These are phyloP conservation scores for Psilocybe subaeruginosa DNA, from an alignment of 768 basidiomycete species.

Conservation along the genomic window DNA sequence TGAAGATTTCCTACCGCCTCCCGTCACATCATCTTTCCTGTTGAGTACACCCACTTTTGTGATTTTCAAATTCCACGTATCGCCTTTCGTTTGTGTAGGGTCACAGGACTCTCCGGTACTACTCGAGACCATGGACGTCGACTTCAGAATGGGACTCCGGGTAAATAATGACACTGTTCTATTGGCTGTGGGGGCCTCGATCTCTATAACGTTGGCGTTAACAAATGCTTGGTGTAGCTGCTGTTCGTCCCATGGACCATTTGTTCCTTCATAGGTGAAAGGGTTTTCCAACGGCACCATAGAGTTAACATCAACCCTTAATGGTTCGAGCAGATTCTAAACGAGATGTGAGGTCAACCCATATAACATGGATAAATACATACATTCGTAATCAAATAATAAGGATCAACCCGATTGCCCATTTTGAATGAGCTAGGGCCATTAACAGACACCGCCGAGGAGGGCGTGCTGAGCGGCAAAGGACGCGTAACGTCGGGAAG, in stretches of 20 bases:
- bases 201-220: slow-evolving; percentile 58
- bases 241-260: slow-evolving; percentile 67
- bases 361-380: slow-evolving; percentile 21
- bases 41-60: slow-evolving; percentile 81
- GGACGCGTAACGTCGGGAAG: slow-evolving; percentile 44
- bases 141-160: slow-evolving; percentile 36
- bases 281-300: slow-evolving; percentile 65
- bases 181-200: slow-evolving; percentile 44
- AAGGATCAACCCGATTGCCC: slow-evolving; percentile 82
- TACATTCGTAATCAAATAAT: slow-evolving; percentile 86
- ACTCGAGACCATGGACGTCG: background rate
- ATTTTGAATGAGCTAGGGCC: slow-evolving; percentile 45
- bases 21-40: slow-evolving; percentile 78
- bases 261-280: slow-evolving; percentile 67
- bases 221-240: slow-evolving; percentile 69
- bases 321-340: slow-evolving; percentile 67
- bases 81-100: slow-evolving; percentile 25
- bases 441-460: slow-evolving; percentile 22
- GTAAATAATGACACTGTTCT: slow-evolving; percentile 39
- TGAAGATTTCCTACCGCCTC: slow-evolving; percentile 74
- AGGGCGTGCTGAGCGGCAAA: slow-evolving; percentile 34
- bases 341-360: slow-evolving; percentile 35
- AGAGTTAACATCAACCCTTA: slow-evolving; percentile 67
- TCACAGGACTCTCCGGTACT: slow-evolving; percentile 6
- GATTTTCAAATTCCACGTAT: slow-evolving; percentile 54